Evolutionary conservation across 495 filamentous ascomycete genomes (phyloP).

Genomic region (Tuber aestivum): DNA sequence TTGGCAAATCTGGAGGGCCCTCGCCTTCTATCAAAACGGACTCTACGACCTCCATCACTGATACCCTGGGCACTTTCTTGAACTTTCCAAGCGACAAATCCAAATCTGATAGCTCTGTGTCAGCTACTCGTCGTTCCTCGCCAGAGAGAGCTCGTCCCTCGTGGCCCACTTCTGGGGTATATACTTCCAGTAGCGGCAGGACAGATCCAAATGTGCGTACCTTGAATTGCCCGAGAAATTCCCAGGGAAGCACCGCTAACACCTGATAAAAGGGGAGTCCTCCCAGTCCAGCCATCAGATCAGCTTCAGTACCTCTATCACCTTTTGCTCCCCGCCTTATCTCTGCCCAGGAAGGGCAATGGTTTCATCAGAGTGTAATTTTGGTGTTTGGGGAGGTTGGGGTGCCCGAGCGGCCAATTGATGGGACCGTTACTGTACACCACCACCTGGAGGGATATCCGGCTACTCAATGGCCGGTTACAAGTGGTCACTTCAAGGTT

Average conservation of each 20-base stretch:
- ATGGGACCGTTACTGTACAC: constrained; percentile 71
- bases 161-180: constrained; percentile 30
- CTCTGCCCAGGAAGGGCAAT: constrained; percentile 38
- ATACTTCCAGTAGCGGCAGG: neutral
- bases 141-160: constrained; percentile 24
- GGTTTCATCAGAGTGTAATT: constrained; percentile 38
- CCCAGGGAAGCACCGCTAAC: constrained; percentile 13
- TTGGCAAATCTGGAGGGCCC: constrained; percentile 16
- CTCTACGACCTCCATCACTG: constrained; percentile 25
- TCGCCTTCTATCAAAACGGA: constrained; percentile 30
- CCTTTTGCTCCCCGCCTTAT: constrained; percentile 38
- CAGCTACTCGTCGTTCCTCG: constrained; percentile 13
- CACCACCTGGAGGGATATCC: constrained; percentile 70
- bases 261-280: constrained; percentile 26
- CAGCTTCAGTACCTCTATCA: constrained; percentile 29
- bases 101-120: constrained; percentile 23
- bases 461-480: constrained; percentile 64
- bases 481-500: constrained; percentile 67
- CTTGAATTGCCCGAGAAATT: neutral
- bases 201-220: constrained; percentile 1
- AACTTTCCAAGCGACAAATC: constrained; percentile 13
- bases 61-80: constrained; percentile 9
- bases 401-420: constrained; percentile 54
- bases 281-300: constrained; percentile 13
- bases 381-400: constrained; percentile 39